Conservation (phyloP, 345 rosid species). For the Crucihimalaya himalaica region DNA sequence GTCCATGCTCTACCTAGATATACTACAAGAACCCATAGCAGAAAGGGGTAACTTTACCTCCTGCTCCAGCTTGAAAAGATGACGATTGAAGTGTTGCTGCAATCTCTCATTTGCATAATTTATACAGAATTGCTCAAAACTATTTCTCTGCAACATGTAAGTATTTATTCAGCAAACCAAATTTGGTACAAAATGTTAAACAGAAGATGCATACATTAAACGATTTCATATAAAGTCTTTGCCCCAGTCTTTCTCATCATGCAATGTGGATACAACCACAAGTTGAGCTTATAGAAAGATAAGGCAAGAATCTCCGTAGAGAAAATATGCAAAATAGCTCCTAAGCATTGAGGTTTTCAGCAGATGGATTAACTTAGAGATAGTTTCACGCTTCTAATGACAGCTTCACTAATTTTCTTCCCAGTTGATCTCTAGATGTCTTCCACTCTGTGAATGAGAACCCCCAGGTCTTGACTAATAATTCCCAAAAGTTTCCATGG, state of each 20-base stretch:
- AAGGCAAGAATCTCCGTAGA: neutral
- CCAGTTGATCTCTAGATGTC: neutral
- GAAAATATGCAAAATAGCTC: neutral
- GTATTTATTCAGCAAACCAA: slow-evolving; percentile 20
- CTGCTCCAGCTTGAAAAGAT: slow-evolving; percentile 94
- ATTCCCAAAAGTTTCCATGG: too few relatives aligned
- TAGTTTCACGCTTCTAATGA: neutral
- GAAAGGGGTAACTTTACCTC: slow-evolving; percentile 58
- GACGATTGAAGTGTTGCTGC: slow-evolving; percentile 99
- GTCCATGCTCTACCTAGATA: neutral
- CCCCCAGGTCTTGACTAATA: neutral
- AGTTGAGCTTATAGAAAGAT: slow-evolving; percentile 1
- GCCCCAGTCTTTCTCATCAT: neutral
- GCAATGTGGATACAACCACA: neutral
- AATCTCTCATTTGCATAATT: slow-evolving; percentile 98
- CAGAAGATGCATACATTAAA: slow-evolving; percentile 30
- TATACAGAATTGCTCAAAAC: slow-evolving; percentile 98
- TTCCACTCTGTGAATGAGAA: neutral
- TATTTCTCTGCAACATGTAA: slow-evolving; percentile 74
- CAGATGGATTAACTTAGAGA: slow-evolving; percentile 1
- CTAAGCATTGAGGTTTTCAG: neutral
- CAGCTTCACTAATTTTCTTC: neutral
- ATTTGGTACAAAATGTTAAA: slow-evolving; percentile 8
- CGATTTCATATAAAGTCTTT: neutral
- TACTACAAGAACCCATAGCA: slow-evolving; percentile 14